Base-by-base conservation (phyloP, 768 basidiomycete species). In the Suillus luteus region DNA sequence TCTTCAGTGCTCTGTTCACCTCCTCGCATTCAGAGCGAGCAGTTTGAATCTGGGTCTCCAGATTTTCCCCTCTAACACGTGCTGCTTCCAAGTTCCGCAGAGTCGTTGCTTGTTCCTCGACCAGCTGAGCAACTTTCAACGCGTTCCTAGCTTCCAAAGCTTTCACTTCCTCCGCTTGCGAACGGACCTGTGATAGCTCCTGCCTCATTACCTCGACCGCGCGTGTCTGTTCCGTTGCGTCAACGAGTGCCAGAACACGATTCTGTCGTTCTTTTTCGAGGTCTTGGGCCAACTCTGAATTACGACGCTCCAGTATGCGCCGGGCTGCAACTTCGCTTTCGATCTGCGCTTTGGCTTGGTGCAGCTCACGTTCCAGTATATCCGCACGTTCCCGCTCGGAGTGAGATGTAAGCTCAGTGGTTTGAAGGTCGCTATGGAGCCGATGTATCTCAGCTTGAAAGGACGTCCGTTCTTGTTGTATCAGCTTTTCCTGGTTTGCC, bases 71-170 rank as follows among this genome's bases (percentile, higher is more conserved):
- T 11, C 89, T 82, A 11, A 83, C 76, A 51, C 91, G 87, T 7
- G 92, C 90, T 61, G 88, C 90, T 69, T 93, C 92, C 41, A 95
- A 78, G 27, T 85, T 86, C 41, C 83, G 83, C 48, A 94, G 77
- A 52, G 86, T 88, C 49, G 78, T 79, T n/a, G 87, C 87, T 71
- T 95, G 91, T 38, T 94, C 93, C 65, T 89, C 88, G 51, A 94
- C 78, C 48, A 95, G 74, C 59, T 78, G 79, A 9, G 85, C 81
- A 15, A 92, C 79, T 70, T 90, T 90, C 61, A 80, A 78, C 14
- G 85, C 80, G 65, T 89, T 88, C 63, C 84, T 81, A 48, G 80
- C 79, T 72, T 93, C 91, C 48, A 92, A 78, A 12, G 79, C 75
- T 72, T 90, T 89, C 54, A 91, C 82, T 55, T 88, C 88, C 63